These are phyloP conservation scores for Trichosporon sp. DNA, from an alignment of 1,284 basidiomycete genomes.

Conservation along the genomic window DNA sequence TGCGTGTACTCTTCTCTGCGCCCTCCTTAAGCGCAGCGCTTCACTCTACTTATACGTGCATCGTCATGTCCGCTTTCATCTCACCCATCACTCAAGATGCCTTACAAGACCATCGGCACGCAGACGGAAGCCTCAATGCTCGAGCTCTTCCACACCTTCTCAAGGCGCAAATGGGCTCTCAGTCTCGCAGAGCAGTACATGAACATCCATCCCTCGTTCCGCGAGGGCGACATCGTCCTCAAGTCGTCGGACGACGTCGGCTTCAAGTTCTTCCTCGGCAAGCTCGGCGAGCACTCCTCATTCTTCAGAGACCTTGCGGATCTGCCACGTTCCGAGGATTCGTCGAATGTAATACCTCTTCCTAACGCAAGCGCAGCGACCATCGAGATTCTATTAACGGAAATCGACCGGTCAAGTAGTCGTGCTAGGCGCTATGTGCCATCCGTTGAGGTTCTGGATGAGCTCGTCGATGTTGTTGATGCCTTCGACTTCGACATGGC, in stretches of 20 bases:
- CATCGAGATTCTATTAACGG: not conserved
- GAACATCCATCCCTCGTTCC: not conserved
- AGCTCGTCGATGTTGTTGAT: not conserved
- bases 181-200: not conserved
- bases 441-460: not conserved
- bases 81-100: no score
- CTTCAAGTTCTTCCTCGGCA: not conserved
- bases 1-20: no score
- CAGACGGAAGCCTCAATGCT: not conserved
- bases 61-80: no score
- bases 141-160: not conserved
- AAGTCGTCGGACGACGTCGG: not conserved
- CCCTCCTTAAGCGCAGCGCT: no score
- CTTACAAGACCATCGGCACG: not conserved
- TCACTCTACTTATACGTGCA: no score
- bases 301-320: not conserved
- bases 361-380: not conserved
- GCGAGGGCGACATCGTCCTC: not conserved
- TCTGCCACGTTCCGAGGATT: not conserved
- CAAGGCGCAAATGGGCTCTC: not conserved
- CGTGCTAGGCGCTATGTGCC: no score
- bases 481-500: not conserved
- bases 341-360: not conserved
- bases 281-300: not conserved
- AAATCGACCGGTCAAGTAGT: not conserved